A percentile compares a stretch with the other conserved stretches of the same genome.
These are phyloP conservation scores for Xylaria bambusicola DNA, from an alignment of 495 filamentous ascomycete genomes.

Conservation along the genomic window DNA sequence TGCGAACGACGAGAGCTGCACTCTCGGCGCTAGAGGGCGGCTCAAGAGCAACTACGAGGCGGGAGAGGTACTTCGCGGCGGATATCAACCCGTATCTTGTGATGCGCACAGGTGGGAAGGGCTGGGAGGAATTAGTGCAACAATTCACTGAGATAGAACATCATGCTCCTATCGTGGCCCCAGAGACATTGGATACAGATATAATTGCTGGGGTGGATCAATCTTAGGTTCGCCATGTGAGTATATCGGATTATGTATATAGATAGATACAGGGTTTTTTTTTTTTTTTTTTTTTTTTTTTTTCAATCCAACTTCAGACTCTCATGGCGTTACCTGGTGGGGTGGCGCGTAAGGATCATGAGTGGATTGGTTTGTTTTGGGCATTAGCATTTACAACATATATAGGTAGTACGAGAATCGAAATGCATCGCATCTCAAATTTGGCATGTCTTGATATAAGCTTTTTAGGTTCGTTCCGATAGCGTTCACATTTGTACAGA, in stretches of 20 bases:
- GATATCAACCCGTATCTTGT: conserved; percentile 64
- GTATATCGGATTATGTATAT: background rate
- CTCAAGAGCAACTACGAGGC: conserved; percentile 66
- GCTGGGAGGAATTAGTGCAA: conserved; percentile 58
- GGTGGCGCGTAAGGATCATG: background rate
- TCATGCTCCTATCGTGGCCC: background rate
- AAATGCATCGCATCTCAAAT: too few species aligned
- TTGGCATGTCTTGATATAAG: too few species aligned
- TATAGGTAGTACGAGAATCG: background rate
- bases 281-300: too few species aligned
- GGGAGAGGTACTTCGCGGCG: conserved; percentile 77
- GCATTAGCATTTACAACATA: conserved; percentile 12
- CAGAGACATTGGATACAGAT: background rate
- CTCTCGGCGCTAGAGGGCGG: conserved; percentile 84
- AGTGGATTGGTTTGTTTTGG: background rate
- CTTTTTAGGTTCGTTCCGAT: too few species aligned
- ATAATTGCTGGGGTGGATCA: background rate
- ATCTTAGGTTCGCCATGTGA: background rate
- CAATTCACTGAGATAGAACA: background rate
- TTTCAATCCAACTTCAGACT: too few species aligned
- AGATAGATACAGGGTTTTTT: background rate
- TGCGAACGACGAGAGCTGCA: conserved; percentile 75
- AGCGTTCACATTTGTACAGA: too few species aligned
- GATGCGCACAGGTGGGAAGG: conserved; percentile 64
- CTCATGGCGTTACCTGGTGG: background rate